phyloP scores from a whole-genome alignment of 208 protist genomes.

The Acanthamoeba castellanii region DNA sequence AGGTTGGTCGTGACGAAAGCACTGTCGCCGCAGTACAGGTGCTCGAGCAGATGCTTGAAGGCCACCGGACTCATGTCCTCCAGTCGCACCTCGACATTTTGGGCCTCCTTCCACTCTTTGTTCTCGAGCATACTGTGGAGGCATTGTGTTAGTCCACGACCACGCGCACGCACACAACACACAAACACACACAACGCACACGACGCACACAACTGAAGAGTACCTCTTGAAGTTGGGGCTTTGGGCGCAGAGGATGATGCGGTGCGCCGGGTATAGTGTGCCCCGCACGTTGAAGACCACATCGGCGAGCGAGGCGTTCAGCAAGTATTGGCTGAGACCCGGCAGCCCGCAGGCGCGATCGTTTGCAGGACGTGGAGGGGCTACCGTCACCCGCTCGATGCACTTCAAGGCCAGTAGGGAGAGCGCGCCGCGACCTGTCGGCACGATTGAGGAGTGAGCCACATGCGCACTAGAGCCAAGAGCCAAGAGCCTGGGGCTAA shows the following conservation, averaged over 20 bases:
- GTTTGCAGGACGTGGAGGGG: not conserved
- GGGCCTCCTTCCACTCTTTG: constrained; percentile 7
- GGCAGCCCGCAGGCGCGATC: not conserved
- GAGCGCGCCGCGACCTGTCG: not conserved
- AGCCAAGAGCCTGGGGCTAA: no score
- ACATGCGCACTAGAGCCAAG: no score
- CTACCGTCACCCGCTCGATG: not conserved
- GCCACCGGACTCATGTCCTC: not conserved
- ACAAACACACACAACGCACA: no score
- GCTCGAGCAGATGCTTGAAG: constrained; percentile 11
- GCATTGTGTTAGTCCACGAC: not conserved
- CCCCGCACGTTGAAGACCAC: not conserved
- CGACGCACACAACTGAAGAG: no score
- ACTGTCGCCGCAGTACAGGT: not conserved
- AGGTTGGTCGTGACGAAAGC: not conserved
- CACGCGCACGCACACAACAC: no score
- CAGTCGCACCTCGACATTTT: not conserved
- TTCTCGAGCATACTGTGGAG: not conserved
- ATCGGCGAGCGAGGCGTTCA: not conserved
- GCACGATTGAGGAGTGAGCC: no score
- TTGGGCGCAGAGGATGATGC: not conserved
- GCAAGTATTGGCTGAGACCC: not conserved
- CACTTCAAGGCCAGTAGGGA: not conserved
- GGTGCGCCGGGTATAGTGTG: not conserved
- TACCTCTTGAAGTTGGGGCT: constrained; percentile 25